These are phyloP conservation scores for Bassia scoparia DNA, from an alignment of 148 eudicot genomes.

Conservation along the genomic window DNA sequence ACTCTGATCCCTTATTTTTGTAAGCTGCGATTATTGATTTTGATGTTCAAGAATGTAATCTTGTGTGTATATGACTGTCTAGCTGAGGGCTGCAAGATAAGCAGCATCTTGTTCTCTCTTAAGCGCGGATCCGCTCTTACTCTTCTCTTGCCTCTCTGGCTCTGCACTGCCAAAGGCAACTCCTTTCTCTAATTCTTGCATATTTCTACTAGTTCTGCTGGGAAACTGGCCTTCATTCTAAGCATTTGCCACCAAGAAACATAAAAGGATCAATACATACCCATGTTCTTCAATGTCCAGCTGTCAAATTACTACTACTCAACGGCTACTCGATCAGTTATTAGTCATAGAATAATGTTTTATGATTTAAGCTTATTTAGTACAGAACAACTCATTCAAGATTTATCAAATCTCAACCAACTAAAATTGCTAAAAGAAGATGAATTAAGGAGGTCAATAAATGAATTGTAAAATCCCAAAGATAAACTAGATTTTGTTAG, in stretches of 20 bases:
- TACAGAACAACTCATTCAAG: too few species aligned
- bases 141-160: conserved; percentile 54
- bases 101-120: conserved; percentile 92
- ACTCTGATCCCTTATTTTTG: background rate
- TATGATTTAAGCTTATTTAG: too few species aligned
- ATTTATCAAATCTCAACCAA: background rate
- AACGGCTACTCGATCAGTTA: background rate
- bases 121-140: conserved; percentile 47
- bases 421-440: background rate
- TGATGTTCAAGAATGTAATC: conserved; percentile 5
- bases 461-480: too few species aligned
- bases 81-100: conserved; percentile 64
- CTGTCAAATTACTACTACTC: background rate
- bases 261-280: background rate
- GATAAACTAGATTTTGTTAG: too few species aligned
- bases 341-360: background rate
- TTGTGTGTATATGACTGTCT: conserved; percentile 44
- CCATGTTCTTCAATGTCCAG: background rate
- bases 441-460: too few species aligned
- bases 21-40: background rate
- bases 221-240: conserved; percentile 96
- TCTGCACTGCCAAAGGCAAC: conserved; percentile 53
- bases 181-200: conserved; percentile 79
- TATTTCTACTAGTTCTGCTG: conserved; percentile 73
- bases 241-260: background rate